Conservation (phyloP, 2,329 filamentous ascomycete genomes). For the Xylariaceae sp. region DNA sequence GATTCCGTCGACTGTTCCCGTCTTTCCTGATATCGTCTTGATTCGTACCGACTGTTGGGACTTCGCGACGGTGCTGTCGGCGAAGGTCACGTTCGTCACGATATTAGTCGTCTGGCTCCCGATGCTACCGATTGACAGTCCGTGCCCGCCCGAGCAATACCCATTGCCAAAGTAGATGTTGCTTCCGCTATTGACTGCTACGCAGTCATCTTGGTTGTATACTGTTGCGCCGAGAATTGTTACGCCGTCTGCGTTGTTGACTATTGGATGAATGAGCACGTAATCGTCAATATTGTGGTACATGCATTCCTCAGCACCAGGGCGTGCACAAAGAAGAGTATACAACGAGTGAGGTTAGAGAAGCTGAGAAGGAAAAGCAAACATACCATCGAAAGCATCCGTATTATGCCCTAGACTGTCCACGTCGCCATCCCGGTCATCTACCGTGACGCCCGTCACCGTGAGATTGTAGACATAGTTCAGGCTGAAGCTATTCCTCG, state of each 20-base stretch:
- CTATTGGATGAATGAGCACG: slow-evolving; percentile 2
- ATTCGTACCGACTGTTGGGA: slow-evolving; percentile 57
- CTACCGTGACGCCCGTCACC: slow-evolving; percentile 32
- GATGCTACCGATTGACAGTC: slow-evolving; percentile 36
- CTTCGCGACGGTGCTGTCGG: slow-evolving; percentile 45
- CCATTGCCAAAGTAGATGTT: slow-evolving; percentile 40
- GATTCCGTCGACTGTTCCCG: slow-evolving; percentile 49
- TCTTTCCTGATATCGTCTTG: slow-evolving; percentile 53
- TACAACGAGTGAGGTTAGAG: no score
- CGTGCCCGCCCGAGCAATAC: slow-evolving; percentile 51
- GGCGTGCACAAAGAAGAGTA: no score
- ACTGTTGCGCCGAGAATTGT: slow-evolving; percentile 50
- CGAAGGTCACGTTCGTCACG: slow-evolving; percentile 52
- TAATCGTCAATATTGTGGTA: neutral
- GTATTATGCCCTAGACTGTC: slow-evolving; percentile 48
- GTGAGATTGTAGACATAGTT: slow-evolving; percentile 42
- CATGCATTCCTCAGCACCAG: neutral
- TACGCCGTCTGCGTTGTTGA: slow-evolving; percentile 45
- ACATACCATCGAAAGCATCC: slow-evolving; percentile 48
- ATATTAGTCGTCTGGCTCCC: slow-evolving; percentile 37
- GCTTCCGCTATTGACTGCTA: slow-evolving; percentile 55
- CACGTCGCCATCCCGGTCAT: slow-evolving; percentile 51
- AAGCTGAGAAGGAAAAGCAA: neutral
- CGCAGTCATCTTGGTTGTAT: slow-evolving; percentile 59
- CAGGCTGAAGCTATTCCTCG: slow-evolving; percentile 47